Percentiles rank a stretch among this genome's conserved stretches.
These are phyloP conservation scores for Talaromyces thailandensis DNA, from an alignment of 495 filamentous ascomycete genomes.

Conservation along the genomic window DNA sequence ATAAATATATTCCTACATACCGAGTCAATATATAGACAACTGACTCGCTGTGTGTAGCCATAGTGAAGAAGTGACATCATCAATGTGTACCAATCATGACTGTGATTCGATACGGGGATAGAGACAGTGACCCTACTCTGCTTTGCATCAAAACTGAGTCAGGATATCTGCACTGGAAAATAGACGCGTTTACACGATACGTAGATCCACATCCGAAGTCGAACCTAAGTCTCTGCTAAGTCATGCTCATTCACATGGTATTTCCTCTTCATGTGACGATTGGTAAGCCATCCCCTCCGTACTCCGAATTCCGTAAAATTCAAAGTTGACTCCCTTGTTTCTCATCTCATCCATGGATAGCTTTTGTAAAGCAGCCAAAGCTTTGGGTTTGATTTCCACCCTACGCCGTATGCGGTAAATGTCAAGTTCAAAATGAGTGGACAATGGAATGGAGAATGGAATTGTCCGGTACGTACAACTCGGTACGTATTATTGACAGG, in stretches of 20 bases:
- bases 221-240: not conserved
- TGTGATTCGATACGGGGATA: not conserved
- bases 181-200: no score
- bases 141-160: not conserved
- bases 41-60: not conserved
- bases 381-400: not conserved
- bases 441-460: not conserved
- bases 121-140: no score
- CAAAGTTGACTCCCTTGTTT: not conserved
- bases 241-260: not conserved
- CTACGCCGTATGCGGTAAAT: not conserved
- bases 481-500: not conserved
- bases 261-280: not conserved
- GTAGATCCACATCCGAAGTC: not conserved
- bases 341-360: not conserved
- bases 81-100: not conserved
- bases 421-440: not conserved
- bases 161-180: not conserved
- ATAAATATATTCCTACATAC: not conserved
- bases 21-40: not conserved
- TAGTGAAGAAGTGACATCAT: not conserved
- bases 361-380: not conserved
- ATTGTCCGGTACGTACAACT: not conserved
- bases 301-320: not conserved
- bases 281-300: not conserved